These are phyloP conservation scores for Pseudopyrenochaeta lycopersici DNA, from an alignment of 2,329 filamentous ascomycete species.

Conservation along the genomic window DNA sequence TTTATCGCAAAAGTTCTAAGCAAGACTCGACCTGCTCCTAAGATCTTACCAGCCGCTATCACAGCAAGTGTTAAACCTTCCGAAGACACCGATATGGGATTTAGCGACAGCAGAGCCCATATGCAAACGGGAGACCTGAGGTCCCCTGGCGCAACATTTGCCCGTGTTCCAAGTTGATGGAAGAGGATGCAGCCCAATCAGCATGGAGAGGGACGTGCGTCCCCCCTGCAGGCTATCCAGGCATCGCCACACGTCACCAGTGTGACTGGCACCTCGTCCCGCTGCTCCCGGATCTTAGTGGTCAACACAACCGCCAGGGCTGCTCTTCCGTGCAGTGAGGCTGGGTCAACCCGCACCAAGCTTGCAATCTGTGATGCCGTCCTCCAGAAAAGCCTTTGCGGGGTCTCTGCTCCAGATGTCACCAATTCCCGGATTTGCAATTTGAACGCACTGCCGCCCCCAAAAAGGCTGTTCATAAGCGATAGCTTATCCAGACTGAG, in stretches of 20 bases:
- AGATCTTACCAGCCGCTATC: too few species aligned
- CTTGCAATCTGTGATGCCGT: slow-evolving; percentile 10
- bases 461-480: background rate
- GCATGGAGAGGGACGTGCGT: slow-evolving; percentile 1
- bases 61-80: too few species aligned
- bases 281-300: slow-evolving; percentile 20
- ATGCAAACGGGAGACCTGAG: background rate
- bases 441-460: background rate
- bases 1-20: too few species aligned
- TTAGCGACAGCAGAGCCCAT: too few species aligned
- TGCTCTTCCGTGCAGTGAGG: slow-evolving; percentile 14
- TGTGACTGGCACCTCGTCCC: slow-evolving; percentile 6
- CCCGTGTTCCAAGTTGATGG: background rate
- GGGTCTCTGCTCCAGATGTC: background rate
- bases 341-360: slow-evolving; percentile 6
- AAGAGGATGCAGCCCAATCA: slow-evolving; percentile 2
- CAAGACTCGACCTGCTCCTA: too few species aligned
- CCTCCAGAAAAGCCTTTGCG: slow-evolving; percentile 4
- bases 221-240: slow-evolving; percentile 16
- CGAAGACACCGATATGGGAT: too few species aligned
- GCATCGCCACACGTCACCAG: slow-evolving; percentile 20
- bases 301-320: slow-evolving; percentile 22
- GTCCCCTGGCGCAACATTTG: background rate
- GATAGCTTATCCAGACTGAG: slow-evolving; percentile 11
- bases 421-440: background rate